Evolutionary conservation across 2,329 filamentous ascomycete species (phyloP).

Genomic region (Daldinia sp.): DNA sequence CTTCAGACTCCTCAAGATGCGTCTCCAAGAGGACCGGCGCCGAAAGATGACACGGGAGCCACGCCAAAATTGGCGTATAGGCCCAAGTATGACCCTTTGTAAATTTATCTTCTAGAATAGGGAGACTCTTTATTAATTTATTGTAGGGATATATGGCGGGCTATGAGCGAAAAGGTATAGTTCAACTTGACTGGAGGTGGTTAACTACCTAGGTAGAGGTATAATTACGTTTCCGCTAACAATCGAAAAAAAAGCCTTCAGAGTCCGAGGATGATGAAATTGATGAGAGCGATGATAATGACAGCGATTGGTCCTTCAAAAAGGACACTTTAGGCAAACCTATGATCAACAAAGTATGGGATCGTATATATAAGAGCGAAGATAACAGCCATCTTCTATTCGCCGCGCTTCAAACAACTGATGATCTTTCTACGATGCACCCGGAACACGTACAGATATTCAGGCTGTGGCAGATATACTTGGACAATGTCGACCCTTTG

Average conservation of each 20-base stretch:
- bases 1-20: background rate
- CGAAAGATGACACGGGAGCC: background rate
- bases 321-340: background rate
- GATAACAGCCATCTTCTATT: conserved; percentile 8
- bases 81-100: background rate
- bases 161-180: conserved; percentile 1
- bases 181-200: background rate
- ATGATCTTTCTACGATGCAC: conserved; percentile 65
- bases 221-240: background rate
- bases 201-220: background rate
- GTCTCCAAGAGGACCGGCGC: background rate
- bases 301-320: background rate
- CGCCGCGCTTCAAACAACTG: conserved; percentile 52
- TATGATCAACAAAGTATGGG: conserved; percentile 6
- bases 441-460: conserved; percentile 60
- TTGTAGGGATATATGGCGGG: conserved; percentile 2
- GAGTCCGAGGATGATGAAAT: background rate
- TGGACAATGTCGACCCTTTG: conserved; percentile 69
- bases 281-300: conserved; percentile 1
- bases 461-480: conserved; percentile 67
- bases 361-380: conserved; percentile 6
- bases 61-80: background rate
- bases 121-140: background rate
- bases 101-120: background rate
- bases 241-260: conserved; percentile 1